Conservation (phyloP, 306 rosid species). For the Casuarina equisetifolia region DNA sequence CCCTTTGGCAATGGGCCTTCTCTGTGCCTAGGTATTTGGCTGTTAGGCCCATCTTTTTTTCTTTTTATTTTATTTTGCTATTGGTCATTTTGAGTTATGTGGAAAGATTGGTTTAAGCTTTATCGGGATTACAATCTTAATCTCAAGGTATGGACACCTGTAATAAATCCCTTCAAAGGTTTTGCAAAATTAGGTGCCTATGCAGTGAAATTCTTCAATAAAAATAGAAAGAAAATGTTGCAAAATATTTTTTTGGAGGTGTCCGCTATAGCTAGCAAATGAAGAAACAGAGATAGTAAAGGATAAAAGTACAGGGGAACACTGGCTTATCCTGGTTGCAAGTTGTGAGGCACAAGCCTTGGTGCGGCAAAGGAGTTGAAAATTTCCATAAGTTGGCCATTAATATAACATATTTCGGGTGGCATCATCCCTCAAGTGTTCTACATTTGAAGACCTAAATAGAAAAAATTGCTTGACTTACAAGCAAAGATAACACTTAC, state of each 20-base stretch:
- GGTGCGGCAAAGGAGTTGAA: too few relatives aligned
- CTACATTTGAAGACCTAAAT: too few relatives aligned
- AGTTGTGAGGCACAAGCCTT: too few relatives aligned
- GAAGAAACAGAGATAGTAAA: neutral
- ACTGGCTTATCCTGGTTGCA: too few relatives aligned
- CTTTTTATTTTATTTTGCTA: neutral
- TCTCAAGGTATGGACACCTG: neutral
- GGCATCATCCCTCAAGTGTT: too few relatives aligned
- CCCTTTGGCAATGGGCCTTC: neutral
- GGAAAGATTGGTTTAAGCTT: neutral
- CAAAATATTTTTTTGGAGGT: neutral
- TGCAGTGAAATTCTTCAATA: neutral
- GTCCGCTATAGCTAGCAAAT: neutral
- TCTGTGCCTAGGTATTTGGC: neutral
- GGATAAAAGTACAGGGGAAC: neutral
- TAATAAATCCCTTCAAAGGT: neutral
- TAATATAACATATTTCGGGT: too few relatives aligned
- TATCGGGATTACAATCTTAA: neutral
- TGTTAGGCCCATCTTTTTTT: neutral
- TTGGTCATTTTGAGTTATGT: neutral
- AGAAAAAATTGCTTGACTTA: too few relatives aligned
- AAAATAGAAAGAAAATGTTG: neutral
- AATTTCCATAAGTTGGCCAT: too few relatives aligned
- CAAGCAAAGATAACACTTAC: too few relatives aligned
- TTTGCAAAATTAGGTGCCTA: neutral